phyloP scores from a whole-genome alignment of 192 early-diverging fungal species.

The Tieghemiomyces parasiticus region DNA sequence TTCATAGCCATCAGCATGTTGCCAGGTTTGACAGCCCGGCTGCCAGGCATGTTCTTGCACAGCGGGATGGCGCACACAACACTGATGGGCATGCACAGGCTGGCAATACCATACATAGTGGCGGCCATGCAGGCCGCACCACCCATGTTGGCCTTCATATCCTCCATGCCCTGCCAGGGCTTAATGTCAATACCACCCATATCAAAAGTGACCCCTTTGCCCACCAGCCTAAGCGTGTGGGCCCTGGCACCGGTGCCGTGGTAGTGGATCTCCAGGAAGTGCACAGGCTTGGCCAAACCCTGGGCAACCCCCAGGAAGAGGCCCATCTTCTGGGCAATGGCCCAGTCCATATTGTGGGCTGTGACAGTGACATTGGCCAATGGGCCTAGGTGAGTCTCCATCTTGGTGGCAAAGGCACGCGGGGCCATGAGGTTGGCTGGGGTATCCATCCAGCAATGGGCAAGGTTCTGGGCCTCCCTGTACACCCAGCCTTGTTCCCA shows the following conservation, averaged over 20 bases:
- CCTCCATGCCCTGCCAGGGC: slow-evolving; percentile 65
- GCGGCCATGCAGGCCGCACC: slow-evolving; percentile 69
- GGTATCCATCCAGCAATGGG: slow-evolving; percentile 69
- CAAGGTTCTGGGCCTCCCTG: slow-evolving; percentile 67
- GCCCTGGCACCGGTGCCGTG: slow-evolving; percentile 31
- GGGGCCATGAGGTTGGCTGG: slow-evolving; percentile 88
- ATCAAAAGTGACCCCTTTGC: slow-evolving; percentile 88
- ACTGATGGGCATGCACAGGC: slow-evolving; percentile 63
- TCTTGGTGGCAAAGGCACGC: slow-evolving; percentile 54
- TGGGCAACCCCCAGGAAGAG: slow-evolving; percentile 63
- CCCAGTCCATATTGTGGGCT: slow-evolving; percentile 62
- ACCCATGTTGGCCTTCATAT: slow-evolving; percentile 95
- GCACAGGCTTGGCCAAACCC: slow-evolving; percentile 62
- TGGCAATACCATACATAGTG: slow-evolving; percentile 62
- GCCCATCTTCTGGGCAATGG: slow-evolving; percentile 62
- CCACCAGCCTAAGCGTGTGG: slow-evolving; percentile 60
- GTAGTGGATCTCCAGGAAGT: slow-evolving; percentile 81
- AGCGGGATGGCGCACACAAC: slow-evolving; percentile 73
- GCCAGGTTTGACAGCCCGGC: slow-evolving; percentile 74
- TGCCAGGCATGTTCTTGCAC: slow-evolving; percentile 86
- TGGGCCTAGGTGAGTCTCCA: slow-evolving; percentile 28
- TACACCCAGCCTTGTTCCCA: slow-evolving; percentile 46
- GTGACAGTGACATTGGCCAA: slow-evolving; percentile 38
- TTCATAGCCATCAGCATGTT: slow-evolving; percentile 82
- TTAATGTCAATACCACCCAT: slow-evolving; percentile 81